Base-by-base conservation (phyloP, 306 rosid genomes). In the Gastrolobium bilobum region DNA sequence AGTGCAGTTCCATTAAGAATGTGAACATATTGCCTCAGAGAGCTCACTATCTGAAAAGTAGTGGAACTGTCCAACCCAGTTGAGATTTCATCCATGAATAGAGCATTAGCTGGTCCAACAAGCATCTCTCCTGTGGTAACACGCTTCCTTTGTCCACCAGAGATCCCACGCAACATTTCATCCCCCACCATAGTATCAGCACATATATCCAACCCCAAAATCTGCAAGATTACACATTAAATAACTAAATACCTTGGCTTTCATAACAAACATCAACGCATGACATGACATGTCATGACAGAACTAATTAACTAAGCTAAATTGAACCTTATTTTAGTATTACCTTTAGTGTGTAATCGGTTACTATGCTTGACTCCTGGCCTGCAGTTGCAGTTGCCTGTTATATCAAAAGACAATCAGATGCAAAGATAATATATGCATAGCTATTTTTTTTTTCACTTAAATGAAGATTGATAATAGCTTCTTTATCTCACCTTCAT, bases 61-160 rank as follows among this genome's bases (percentile, higher is more conserved):
- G 91, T 88, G 40, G 89, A 85, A 68, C 91, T 85, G 60, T 88
- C 91, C 66, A 88, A 68, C 20, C 91, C 91, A 37, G 85, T 88
- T 1, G 89, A 88, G 62, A 88, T 88, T 51, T 88, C 88, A 74
- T 88, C 91, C 91, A 88, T 88, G 69, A 87, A 80, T 2, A 88
- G 60, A 31, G 86, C 91, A 48, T 85, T 85, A n/a, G 83, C 85
- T 4, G 91, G 91, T 67, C 91, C 89, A 37, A 85, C 89, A 63
- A 88, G 54, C 91, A 88, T 88, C 82, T 88, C 91, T 33, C 91
- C 91, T 5, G 89, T 87, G 0, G 97, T 93, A 0, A 93, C 88
- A 46, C 97, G 93, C 73, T 93, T 93, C 81, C 90, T 91, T 62
- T 93, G 89, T 30, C 97, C 97, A 56, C 97, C 97, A 10, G 97